Evolutionary conservation across 2,329 filamentous ascomycete species (phyloP).

Genomic region (Graphiopsis chlorocephala): DNA sequence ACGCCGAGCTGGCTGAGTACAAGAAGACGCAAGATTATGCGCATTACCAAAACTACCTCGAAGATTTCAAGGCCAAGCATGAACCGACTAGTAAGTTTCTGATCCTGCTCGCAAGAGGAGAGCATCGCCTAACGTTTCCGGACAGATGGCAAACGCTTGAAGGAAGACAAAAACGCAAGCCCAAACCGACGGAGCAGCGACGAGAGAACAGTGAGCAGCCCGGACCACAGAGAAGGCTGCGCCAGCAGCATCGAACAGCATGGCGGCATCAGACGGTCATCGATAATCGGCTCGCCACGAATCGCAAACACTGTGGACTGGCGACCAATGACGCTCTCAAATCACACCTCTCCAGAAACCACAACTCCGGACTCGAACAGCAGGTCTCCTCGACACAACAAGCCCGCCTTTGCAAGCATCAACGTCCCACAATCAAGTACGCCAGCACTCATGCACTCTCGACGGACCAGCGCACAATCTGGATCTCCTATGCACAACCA

Average conservation of each 20-base stretch:
- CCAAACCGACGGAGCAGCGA: conserved; percentile 3
- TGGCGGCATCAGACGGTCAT: not conserved
- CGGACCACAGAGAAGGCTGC: conserved; percentile 5
- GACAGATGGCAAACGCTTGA: conserved; percentile 6
- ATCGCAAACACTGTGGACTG: not conserved
- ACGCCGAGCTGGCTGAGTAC: conserved; percentile 68
- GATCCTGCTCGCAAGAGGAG: not conserved
- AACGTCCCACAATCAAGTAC: not conserved
- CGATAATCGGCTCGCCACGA: not conserved
- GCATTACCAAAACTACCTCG: conserved; percentile 68
- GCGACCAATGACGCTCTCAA: not conserved
- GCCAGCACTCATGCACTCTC: not conserved
- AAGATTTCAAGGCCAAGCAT: conserved; percentile 75
- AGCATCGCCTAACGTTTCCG: not conserved
- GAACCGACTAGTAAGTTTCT: conserved; percentile 6
- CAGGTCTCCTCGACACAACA: conserved; percentile 7
- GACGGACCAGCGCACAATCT: not conserved
- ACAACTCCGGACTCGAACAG: not conserved
- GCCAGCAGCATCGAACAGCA: not conserved
- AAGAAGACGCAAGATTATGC: conserved; percentile 71
- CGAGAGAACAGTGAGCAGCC: conserved; percentile 4
- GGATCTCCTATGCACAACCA: not conserved
- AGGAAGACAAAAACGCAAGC: conserved; percentile 4
- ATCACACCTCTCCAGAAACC: not conserved
- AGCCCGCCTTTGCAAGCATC: conserved; percentile 8